A percentile compares a stretch with the other conserved stretches of the same genome.
phyloP scores from a whole-genome alignment of 192 early-diverging fungal genomes.

The Cladochytrium replicatum region DNA sequence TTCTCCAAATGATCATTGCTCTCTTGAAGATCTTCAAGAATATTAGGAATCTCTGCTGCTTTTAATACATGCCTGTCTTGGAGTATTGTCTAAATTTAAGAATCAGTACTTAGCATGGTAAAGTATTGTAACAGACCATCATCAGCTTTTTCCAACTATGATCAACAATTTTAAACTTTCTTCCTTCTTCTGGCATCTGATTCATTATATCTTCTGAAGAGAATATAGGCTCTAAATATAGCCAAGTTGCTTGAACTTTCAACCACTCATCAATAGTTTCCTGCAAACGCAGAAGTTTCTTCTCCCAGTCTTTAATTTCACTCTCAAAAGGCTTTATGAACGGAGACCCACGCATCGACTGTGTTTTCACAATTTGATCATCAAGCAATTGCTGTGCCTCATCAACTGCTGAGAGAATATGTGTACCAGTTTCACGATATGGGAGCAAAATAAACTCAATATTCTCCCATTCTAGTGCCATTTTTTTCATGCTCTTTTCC shows the following conservation, averaged over 20 bases:
- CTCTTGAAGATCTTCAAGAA: slow-evolving; percentile 43
- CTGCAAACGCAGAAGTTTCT: slow-evolving; percentile 41
- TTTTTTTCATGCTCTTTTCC: slow-evolving; percentile 55
- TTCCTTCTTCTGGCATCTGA: slow-evolving; percentile 58
- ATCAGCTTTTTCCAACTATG: slow-evolving; percentile 49
- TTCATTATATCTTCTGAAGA: slow-evolving; percentile 59
- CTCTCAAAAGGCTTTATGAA: slow-evolving; percentile 56
- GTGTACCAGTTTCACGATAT: slow-evolving; percentile 52
- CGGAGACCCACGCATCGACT: slow-evolving; percentile 57
- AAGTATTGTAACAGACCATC: slow-evolving; percentile 21
- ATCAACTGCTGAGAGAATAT: slow-evolving; percentile 45
- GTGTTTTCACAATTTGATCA: slow-evolving; percentile 59
- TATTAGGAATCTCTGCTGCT: slow-evolving; percentile 49
- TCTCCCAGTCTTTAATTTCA: slow-evolving; percentile 54
- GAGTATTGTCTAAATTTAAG: slow-evolving; percentile 30
- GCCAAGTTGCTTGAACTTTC: slow-evolving; percentile 58
- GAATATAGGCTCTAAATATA: slow-evolving; percentile 56
- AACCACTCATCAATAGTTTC: slow-evolving; percentile 58
- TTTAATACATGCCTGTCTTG: slow-evolving; percentile 43
- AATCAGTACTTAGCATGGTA: slow-evolving; percentile 8
- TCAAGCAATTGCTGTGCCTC: slow-evolving; percentile 54
- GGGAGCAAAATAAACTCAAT: slow-evolving; percentile 41
- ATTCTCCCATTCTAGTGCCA: slow-evolving; percentile 50
- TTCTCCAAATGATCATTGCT: slow-evolving; percentile 44
- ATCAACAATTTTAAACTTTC: slow-evolving; percentile 51